These are phyloP conservation scores for Fusarium beomiforme DNA, from an alignment of 2,329 filamentous ascomycete species.

Conservation along the genomic window DNA sequence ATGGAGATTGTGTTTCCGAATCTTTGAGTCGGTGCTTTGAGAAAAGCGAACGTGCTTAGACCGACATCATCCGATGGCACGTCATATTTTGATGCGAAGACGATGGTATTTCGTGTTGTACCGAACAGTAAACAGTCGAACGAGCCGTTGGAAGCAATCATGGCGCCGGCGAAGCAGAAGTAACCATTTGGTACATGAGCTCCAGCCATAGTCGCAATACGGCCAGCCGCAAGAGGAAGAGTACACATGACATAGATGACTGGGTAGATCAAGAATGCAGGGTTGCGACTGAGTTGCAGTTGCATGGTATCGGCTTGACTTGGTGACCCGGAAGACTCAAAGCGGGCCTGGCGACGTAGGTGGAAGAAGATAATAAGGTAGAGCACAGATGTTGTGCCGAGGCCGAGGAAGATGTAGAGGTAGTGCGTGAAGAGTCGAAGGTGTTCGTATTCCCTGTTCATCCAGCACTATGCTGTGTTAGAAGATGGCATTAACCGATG, in stretches of 20 bases:
- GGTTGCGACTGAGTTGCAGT: constrained; percentile 50
- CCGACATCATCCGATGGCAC: constrained; percentile 58
- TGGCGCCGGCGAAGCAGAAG: constrained; percentile 67
- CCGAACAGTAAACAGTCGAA: constrained; percentile 65
- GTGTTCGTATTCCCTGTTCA: constrained; percentile 62
- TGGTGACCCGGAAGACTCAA: constrained; percentile 2
- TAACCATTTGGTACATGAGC: constrained; percentile 60
- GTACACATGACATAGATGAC: constrained; percentile 77
- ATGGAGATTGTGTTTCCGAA: constrained; percentile 56
- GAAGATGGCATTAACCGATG: rapidly evolving
- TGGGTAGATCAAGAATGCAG: constrained; percentile 73
- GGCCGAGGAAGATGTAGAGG: constrained; percentile 66
- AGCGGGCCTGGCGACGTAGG: constrained; percentile 44
- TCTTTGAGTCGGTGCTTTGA: constrained; percentile 52
- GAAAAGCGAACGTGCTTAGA: constrained; percentile 62
- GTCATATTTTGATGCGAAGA: constrained; percentile 54
- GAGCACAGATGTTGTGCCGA: constrained; percentile 51
- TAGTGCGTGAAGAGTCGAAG: constrained; percentile 71
- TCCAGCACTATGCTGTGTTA: constrained; percentile 64
- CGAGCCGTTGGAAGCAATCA: constrained; percentile 67
- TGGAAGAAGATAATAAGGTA: constrained; percentile 55
- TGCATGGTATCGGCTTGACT: constrained; percentile 22
- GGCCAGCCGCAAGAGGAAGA: constrained; percentile 70
- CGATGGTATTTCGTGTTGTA: constrained; percentile 61
- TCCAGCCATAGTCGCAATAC: constrained; percentile 70